Evolutionary conservation across 495 filamentous ascomycete genomes (phyloP), one percentile per base, ranked within the genome.

Genomic region (Neurospora sp.): DNA sequence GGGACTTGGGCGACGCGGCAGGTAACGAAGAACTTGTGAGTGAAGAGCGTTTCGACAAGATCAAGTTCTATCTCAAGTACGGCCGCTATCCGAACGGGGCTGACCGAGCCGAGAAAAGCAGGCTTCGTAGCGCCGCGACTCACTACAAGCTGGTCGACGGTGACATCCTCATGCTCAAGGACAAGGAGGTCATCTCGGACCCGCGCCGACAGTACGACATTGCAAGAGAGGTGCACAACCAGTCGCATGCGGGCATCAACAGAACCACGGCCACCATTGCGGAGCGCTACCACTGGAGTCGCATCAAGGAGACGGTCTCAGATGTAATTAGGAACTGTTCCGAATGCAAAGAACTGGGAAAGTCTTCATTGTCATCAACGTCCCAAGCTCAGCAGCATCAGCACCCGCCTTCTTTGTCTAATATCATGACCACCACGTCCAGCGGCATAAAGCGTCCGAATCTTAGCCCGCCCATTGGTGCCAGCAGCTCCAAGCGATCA

Each of bases 1-100:
- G 96, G 35, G 94, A 97, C 77, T 88, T 99, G 18, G 79, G 81
- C 71, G 79, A 77, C 78, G 79, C 77, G 46, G 81, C 80, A 9
- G 83, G 83, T 75, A 91, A 90, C 73, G 94, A 97, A 77, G 93
- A 97, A 80, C 93, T 92, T 77, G 92, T 96, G 76, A 94, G 92
- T 79, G 94, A 97, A 86, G 95, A 98, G 82, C 92, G 96, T 74
- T 98, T 98, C 85, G 94, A 98, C 84, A 99, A 98, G 84, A 99
- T 99, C 78, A 90, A 92, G 72, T 98, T 93, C 83, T 99, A 99
- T 84, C 90, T 99, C 76, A 96, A 97, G 79, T 93, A 94, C 81
- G 90, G 90, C 78, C 95, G 95, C 82, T 98, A 99, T 81, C 96
- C 96, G 40, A 89, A 91, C 73, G 96, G 95, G 59, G 93, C 94